Conservation (phyloP, 2,329 filamentous ascomycete genomes). For the Trichoderma sp. region DNA sequence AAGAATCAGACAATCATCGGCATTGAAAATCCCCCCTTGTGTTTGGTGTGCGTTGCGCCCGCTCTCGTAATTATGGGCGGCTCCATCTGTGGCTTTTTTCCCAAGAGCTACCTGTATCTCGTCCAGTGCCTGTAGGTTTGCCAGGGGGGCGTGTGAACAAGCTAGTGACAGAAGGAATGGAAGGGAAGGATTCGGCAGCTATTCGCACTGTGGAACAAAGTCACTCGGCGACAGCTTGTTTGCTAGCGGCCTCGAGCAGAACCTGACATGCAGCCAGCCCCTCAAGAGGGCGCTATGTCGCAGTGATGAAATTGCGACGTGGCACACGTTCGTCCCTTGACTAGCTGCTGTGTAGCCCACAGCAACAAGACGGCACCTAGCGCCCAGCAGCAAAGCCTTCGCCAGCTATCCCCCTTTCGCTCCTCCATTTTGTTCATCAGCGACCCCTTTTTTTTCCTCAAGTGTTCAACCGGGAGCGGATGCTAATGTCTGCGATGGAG, state of each 20-base stretch:
- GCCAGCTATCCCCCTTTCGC: neutral
- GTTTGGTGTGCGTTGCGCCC: slow-evolving; percentile 1
- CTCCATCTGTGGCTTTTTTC: slow-evolving; percentile 1
- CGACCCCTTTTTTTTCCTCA: neutral
- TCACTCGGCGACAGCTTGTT: slow-evolving; percentile 15
- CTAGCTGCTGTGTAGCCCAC: slow-evolving; percentile 8
- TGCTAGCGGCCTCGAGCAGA: slow-evolving; percentile 18
- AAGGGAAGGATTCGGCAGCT: neutral
- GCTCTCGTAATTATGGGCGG: slow-evolving; percentile 7
- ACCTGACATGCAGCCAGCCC: slow-evolving; percentile 20
- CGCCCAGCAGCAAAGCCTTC: neutral
- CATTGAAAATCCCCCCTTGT: slow-evolving; percentile 5
- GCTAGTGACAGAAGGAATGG: neutral
- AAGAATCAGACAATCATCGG: slow-evolving; percentile 6
- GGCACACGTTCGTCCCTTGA: slow-evolving; percentile 19
- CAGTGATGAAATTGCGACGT: slow-evolving; percentile 22
- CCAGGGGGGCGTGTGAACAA: slow-evolving; percentile 2
- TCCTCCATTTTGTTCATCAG: neutral
- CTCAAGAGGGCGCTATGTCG: slow-evolving; percentile 13
- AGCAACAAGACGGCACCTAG: neutral
- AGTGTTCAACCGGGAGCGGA: neutral
- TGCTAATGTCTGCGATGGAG: neutral
- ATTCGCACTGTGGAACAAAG: slow-evolving; percentile 20
- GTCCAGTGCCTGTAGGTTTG: neutral
- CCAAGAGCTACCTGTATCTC: neutral